phyloP scores from a whole-genome alignment of 2,329 filamentous ascomycete genomes.

The Fusarium sp. region DNA sequence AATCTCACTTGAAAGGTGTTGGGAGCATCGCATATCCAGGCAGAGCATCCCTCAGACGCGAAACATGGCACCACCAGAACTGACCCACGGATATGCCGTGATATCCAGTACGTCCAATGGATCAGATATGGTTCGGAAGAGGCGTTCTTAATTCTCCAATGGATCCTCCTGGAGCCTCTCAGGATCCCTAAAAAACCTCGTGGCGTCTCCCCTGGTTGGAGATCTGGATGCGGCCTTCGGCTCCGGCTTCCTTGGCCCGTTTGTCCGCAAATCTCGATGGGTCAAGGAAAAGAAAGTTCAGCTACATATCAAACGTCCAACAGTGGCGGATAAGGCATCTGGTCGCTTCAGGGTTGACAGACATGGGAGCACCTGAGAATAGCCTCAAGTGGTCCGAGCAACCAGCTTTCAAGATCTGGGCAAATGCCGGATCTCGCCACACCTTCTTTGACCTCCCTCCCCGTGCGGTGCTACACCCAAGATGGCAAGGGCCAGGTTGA shows the following conservation, averaged over 20 bases:
- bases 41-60: not conserved
- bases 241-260: conserved; percentile 11
- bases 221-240: conserved; percentile 13
- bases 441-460: conserved; percentile 25
- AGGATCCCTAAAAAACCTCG: conserved; percentile 21
- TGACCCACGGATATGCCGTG: not conserved
- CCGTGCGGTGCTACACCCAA: conserved; percentile 15
- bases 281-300: conserved; percentile 13
- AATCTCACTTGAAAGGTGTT: not conserved
- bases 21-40: not conserved
- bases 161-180: conserved; percentile 4
- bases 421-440: conserved; percentile 36
- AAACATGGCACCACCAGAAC: conserved; percentile 1
- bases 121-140: conserved; percentile 2
- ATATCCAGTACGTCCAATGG: not conserved
- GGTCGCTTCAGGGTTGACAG: not conserved
- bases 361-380: conserved; percentile 21
- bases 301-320: not conserved
- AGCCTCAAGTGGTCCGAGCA: conserved; percentile 12
- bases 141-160: conserved; percentile 6
- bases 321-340: conserved; percentile 29
- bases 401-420: conserved; percentile 22
- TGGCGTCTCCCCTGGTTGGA: conserved; percentile 16
- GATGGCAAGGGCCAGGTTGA: conserved; percentile 20
- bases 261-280: conserved; percentile 16